A percentile compares a stretch with the other conserved stretches of the same genome.
phyloP scores from a whole-genome alignment of 2,329 filamentous ascomycete genomes.

The Neodidymelliopsis sp. region DNA sequence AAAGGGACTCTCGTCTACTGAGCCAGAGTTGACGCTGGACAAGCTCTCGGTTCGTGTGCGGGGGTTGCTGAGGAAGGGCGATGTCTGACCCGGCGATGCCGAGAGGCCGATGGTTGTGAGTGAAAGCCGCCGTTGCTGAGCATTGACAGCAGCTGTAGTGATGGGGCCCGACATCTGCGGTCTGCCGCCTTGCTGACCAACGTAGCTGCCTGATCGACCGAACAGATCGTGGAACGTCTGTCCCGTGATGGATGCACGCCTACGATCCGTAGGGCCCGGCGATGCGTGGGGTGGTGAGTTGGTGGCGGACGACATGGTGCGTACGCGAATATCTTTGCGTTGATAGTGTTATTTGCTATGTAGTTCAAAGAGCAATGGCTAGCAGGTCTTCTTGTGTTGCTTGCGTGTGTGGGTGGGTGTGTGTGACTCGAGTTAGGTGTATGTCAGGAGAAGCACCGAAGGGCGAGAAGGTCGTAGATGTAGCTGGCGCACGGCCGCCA shows the following conservation, averaged over 20 bases:
- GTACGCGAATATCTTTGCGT: slow-evolving; percentile 22
- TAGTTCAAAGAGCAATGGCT: not conserved
- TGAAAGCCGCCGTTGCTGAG: slow-evolving; percentile 58
- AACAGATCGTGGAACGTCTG: slow-evolving; percentile 60
- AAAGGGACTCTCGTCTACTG: slow-evolving; percentile 59
- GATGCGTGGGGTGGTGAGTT: slow-evolving; percentile 51
- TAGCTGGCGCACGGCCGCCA: slow-evolving; percentile 29
- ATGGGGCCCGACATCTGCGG: slow-evolving; percentile 55
- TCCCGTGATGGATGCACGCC: slow-evolving; percentile 58
- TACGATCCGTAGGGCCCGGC: slow-evolving; percentile 46
- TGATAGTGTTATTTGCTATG: not conserved
- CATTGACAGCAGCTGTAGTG: slow-evolving; percentile 57
- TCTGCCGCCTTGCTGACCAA: slow-evolving; percentile 37
- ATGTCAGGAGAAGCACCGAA: slow-evolving; percentile 21
- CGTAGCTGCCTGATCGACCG: slow-evolving; percentile 47
- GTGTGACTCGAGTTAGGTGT: too few species aligned
- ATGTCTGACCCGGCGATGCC: slow-evolving; percentile 52
- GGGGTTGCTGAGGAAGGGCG: slow-evolving; percentile 48
- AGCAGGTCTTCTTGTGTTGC: slow-evolving; percentile 4
- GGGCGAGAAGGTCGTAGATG: slow-evolving; percentile 29
- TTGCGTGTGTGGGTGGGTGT: slow-evolving; percentile 1
- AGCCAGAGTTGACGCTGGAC: slow-evolving; percentile 56
- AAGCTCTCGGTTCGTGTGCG: slow-evolving; percentile 56
- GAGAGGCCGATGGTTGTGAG: slow-evolving; percentile 59
- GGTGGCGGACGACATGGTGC: slow-evolving; percentile 48